These are phyloP conservation scores for Albizia julibrissin DNA, from an alignment of 306 rosid species.

Conservation along the genomic window DNA sequence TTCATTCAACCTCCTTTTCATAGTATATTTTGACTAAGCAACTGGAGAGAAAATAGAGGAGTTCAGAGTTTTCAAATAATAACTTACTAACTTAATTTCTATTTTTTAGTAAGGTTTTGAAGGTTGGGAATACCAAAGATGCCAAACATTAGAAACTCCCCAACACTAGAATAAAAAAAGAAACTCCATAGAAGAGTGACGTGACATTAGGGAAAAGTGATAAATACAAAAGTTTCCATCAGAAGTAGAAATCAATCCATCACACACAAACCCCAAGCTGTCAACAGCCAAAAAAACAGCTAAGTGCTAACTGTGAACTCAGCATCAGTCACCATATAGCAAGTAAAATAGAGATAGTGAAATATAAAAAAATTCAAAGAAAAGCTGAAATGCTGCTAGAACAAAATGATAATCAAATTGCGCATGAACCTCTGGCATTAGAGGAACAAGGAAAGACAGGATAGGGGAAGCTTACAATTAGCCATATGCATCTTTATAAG, in stretches of 20 bases:
- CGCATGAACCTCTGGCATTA: background rate
- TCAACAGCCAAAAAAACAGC: background rate
- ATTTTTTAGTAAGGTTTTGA: background rate
- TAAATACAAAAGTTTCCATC: constrained; percentile 14
- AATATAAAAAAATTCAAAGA: background rate
- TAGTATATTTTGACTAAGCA: background rate
- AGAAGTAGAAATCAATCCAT: constrained; percentile 14
- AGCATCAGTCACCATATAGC: background rate
- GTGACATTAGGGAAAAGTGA: constrained; percentile 2
- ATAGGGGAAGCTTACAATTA: constrained; percentile 50
- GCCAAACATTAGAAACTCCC: background rate
- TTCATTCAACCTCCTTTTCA: background rate
- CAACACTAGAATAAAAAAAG: background rate
- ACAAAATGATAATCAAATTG: background rate
- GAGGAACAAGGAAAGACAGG: background rate
- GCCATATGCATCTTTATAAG: constrained; percentile 95
- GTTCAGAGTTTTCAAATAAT: background rate
- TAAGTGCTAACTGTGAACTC: background rate
- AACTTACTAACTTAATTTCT: background rate
- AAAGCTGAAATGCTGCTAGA: background rate
- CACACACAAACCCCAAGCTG: constrained; percentile 13
- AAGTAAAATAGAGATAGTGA: background rate
- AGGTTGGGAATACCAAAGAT: background rate
- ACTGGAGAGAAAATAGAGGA: background rate
- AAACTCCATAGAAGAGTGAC: background rate